Evolutionary conservation across 208 protist species (phyloP), one percentile per base, ranked within the genome.

Genomic region (Trypanosoma scelopori): DNA sequence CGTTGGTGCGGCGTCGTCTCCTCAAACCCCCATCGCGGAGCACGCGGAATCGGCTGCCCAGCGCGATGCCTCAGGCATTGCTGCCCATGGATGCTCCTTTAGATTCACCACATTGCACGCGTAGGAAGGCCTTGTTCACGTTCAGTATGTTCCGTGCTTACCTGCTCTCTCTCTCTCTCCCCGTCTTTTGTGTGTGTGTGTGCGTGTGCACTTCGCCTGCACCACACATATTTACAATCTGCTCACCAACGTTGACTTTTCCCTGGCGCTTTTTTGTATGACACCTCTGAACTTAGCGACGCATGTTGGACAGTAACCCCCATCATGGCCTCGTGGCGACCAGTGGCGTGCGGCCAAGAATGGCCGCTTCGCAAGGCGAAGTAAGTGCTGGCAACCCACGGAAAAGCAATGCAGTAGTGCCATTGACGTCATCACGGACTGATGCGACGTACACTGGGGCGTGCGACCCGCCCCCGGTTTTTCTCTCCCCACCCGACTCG

Each of bases 91-190:
- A 41, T 58, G 5, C n/a, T 65, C 56, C 3, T 35, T 71, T 0
- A 49, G 47, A 25, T 71, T 64, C n/a, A 71, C 65, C 18, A 71
- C 65, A 27, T 32, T 71, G 55, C 46, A 39, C 9, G 22, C 39
- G 47, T 71, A 71, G 45, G n/a, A 22, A 52, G 20, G 3, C 45
- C 52, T 46, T 56, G 46, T 42, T 53, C 30, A 22, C 43, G n/a
- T 37, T 42, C 1, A 57, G 37, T 18, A 25, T 39, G 20, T 43
- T 37, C 9, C 42, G 30, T 37, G 43, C 49, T 56, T 72, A 49
- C 20, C 49, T 55, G 23, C 45, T n/a, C 39, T 4, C 32, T 42
- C 3, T 69, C 30, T 50, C 43, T 69, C 43, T 70, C 68, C 43
- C 41, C 46, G 35, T 35, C 46, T 30, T 50, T 58, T 62, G 12